Evolutionary conservation across 176 grass and related monocot genomes (phyloP).

Genomic region (Guadua angustifolia): DNA sequence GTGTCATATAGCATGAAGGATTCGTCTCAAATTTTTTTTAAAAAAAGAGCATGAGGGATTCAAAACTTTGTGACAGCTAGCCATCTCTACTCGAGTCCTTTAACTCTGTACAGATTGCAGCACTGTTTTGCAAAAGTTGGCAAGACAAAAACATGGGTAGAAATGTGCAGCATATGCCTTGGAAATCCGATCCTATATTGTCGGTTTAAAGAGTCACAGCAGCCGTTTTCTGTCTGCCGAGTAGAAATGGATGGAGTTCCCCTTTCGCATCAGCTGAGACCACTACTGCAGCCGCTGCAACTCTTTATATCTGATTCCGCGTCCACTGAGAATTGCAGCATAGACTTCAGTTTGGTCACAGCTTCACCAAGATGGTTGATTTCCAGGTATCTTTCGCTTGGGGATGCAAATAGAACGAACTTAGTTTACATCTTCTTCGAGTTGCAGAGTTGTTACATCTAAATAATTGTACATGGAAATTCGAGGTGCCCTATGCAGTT

Average conservation of each 20-base stretch:
- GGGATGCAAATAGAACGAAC: slow-evolving; percentile 70
- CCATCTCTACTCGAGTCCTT: too few relatives aligned
- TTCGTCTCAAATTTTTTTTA: too few relatives aligned
- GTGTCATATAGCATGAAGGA: too few relatives aligned
- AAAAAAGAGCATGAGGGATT: too few relatives aligned
- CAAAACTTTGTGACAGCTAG: too few relatives aligned
- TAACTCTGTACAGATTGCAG: too few relatives aligned
- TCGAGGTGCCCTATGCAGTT: not conserved
- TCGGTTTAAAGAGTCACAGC: too few relatives aligned
- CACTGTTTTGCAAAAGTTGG: too few relatives aligned
- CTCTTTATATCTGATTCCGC: slow-evolving; percentile 55
- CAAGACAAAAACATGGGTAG: too few relatives aligned
- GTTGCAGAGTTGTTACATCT: slow-evolving; percentile 39
- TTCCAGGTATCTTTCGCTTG: slow-evolving; percentile 52
- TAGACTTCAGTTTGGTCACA: slow-evolving; percentile 47
- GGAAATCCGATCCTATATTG: too few relatives aligned
- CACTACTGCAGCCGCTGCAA: slow-evolving; percentile 59
- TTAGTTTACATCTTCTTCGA: slow-evolving; percentile 84
- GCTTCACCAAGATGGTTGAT: slow-evolving; percentile 37
- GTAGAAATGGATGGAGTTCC: not conserved
- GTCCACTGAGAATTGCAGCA: slow-evolving; percentile 67
- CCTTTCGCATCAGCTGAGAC: not conserved
- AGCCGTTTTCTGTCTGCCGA: too few relatives aligned
- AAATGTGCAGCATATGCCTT: too few relatives aligned
- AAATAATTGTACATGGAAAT: not conserved